Conservation (phyloP, 805 yeast species). For the Cyberlindnera subsufficiens region DNA sequence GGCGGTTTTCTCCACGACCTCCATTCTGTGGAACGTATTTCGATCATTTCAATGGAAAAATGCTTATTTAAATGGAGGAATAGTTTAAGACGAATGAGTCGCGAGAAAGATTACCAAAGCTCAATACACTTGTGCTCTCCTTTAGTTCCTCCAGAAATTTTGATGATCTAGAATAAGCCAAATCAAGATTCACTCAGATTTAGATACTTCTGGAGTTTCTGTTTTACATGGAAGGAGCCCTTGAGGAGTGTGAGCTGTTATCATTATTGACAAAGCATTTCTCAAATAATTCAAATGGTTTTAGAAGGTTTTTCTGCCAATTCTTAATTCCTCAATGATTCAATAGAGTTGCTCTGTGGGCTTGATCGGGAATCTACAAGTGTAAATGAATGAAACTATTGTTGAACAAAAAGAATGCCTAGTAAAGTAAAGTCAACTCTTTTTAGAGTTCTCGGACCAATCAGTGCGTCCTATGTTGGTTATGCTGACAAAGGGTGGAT, state of each 20-base stretch:
- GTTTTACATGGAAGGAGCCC: slow-evolving; percentile 37
- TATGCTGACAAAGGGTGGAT: neutral
- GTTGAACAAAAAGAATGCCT: neutral
- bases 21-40: too few relatives aligned
- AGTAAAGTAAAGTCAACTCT: neutral
- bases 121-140: slow-evolving; percentile 17
- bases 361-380: neutral
- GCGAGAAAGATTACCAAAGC: slow-evolving; percentile 46
- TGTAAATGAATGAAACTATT: neutral
- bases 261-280: slow-evolving; percentile 6
- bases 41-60: too few relatives aligned
- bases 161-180: slow-evolving; percentile 42
- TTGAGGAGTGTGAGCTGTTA: slow-evolving; percentile 23
- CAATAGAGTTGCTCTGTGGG: neutral
- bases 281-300: neutral
- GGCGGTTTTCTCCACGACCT: too few relatives aligned
- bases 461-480: neutral
- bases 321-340: neutral
- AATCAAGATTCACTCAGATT: slow-evolving; percentile 29
- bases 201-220: slow-evolving; percentile 8
- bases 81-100: too few relatives aligned
- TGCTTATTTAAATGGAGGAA: too few relatives aligned
- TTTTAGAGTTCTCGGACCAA: too few relatives aligned
- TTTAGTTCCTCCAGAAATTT: slow-evolving; percentile 15
- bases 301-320: neutral